phyloP scores from a whole-genome alignment of 1,284 basidiomycete species.

The Jaminaea rosea region DNA sequence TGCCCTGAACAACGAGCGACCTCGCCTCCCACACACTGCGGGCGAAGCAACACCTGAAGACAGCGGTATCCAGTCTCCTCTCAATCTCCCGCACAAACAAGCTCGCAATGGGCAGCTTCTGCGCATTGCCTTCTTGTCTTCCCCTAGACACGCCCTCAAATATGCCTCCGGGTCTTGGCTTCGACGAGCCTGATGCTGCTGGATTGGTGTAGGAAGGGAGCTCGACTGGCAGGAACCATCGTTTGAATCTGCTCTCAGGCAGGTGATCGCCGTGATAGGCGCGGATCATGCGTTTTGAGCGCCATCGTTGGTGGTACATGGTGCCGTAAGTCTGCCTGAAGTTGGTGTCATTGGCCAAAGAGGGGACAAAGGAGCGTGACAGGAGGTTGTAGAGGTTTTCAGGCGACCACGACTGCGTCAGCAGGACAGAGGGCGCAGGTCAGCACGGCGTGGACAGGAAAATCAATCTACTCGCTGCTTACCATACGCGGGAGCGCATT shows the following conservation, averaged over 20 bases:
- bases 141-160: too few species aligned
- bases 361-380: slow-evolving; percentile 49
- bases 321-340: slow-evolving; percentile 61
- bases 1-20: slow-evolving; percentile 72
- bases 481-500: too few species aligned
- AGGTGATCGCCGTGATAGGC: slow-evolving; percentile 96
- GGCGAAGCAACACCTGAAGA: slow-evolving; percentile 86
- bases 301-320: slow-evolving; percentile 88
- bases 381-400: slow-evolving; percentile 69
- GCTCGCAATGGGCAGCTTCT: slow-evolving; percentile 28
- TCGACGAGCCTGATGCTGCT: background rate
- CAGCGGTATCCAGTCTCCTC: slow-evolving; percentile 78
- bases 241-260: slow-evolving; percentile 83
- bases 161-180: background rate
- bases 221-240: slow-evolving; percentile 81
- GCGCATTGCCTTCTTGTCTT: background rate
- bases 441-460: too few species aligned
- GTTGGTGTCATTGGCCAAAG: slow-evolving; percentile 49
- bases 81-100: slow-evolving; percentile 57
- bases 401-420: slow-evolving; percentile 56
- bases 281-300: slow-evolving; percentile 75
- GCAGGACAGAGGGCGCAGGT: too few species aligned
- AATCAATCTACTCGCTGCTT: too few species aligned
- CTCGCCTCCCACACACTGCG: slow-evolving; percentile 82
- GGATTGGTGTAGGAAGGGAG: slow-evolving; percentile 53